Conservation (phyloP, 257 asterid species). For the Agastache rugosa region DNA sequence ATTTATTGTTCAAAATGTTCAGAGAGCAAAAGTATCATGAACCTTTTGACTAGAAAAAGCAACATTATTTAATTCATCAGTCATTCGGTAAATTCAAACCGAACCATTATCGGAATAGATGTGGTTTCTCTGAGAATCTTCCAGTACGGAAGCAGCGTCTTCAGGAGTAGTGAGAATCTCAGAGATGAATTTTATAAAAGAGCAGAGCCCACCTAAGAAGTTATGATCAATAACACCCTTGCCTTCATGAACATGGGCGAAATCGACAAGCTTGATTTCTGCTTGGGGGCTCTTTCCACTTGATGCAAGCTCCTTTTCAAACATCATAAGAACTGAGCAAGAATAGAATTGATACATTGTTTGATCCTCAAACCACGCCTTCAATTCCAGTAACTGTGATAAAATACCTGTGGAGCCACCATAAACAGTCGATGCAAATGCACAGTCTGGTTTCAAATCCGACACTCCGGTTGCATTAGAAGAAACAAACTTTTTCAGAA, state of each 20-base stretch:
- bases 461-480: slow-evolving; percentile 41
- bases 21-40: neutral
- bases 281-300: slow-evolving; percentile 61
- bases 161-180: slow-evolving; percentile 64
- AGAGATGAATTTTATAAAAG: slow-evolving; percentile 76
- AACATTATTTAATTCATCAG: neutral
- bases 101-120: slow-evolving; percentile 43
- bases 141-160: slow-evolving; percentile 43
- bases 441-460: slow-evolving; percentile 65
- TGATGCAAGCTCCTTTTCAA: slow-evolving; percentile 62
- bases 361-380: slow-evolving; percentile 95
- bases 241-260: slow-evolving; percentile 83
- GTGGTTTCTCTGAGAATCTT: slow-evolving; percentile 46
- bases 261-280: slow-evolving; percentile 76
- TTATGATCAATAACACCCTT: slow-evolving; percentile 80
- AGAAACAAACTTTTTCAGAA: slow-evolving; percentile 74
- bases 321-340: slow-evolving; percentile 72
- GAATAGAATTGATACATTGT: slow-evolving; percentile 75
- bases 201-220: slow-evolving; percentile 89
- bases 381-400: slow-evolving; percentile 77
- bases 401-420: slow-evolving; percentile 84
- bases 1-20: neutral
- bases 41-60: too few relatives aligned
- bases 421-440: slow-evolving; percentile 74
- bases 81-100: slow-evolving; percentile 28